Conservation (phyloP, 495 filamentous ascomycete species). For the Astrocystis sublimbata region DNA sequence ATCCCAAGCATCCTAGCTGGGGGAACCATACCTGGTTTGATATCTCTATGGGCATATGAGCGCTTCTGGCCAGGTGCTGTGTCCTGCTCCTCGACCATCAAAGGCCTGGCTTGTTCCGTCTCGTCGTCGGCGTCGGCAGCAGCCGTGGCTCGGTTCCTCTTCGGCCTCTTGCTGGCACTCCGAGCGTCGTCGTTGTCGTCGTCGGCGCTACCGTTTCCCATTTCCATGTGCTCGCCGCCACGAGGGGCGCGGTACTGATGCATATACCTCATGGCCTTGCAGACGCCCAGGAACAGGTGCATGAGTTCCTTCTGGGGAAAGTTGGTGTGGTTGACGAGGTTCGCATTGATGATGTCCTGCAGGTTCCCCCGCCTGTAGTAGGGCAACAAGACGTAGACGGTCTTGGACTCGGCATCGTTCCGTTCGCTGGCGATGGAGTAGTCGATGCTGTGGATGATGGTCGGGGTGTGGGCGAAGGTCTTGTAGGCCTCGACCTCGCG, state of each 20-base stretch:
- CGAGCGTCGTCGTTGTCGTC: conserved; percentile 43
- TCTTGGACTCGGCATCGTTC: conserved; percentile 74
- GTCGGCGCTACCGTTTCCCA: conserved; percentile 29
- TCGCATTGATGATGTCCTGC: conserved; percentile 97
- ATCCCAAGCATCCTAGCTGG: neutral
- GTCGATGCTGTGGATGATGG: conserved; percentile 90
- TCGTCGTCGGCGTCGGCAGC: conserved; percentile 64
- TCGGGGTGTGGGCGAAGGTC: conserved; percentile 75
- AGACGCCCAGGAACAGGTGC: conserved; percentile 89
- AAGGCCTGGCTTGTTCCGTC: conserved; percentile 69
- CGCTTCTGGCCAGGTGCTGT: conserved; percentile 67
- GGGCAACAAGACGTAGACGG: conserved; percentile 92
- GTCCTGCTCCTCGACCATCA: conserved; percentile 83
- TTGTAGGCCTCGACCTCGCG: conserved; percentile 97
- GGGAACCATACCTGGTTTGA: conserved; percentile 79
- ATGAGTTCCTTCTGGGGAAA: conserved; percentile 85
- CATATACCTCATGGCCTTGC: conserved; percentile 82
- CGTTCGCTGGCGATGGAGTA: conserved; percentile 62
- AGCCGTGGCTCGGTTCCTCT: conserved; percentile 46
- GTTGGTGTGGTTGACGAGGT: conserved; percentile 91
- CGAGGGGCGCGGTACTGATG: conserved; percentile 71
- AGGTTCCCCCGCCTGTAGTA: conserved; percentile 95
- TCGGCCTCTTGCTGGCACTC: conserved; percentile 61
- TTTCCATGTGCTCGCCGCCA: conserved; percentile 54
- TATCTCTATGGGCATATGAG: conserved; percentile 93